Base-by-base conservation (phyloP, 2,329 filamentous ascomycete genomes). In the Colletotrichum sp. region DNA sequence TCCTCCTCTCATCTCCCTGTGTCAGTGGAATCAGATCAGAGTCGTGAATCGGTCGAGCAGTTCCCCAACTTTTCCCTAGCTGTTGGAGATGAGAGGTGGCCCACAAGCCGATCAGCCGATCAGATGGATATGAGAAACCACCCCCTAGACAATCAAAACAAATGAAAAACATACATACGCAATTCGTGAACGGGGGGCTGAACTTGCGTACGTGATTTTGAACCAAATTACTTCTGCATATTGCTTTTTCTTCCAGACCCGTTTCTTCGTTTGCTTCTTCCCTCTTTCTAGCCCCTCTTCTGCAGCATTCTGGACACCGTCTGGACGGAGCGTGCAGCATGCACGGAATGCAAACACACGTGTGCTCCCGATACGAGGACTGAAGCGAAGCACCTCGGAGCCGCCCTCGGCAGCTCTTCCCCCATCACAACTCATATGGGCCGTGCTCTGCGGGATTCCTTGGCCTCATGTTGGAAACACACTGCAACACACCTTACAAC, bases 391-490 rank as follows among this genome's bases (percentile, higher is more conserved):
- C n/a, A 52, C n/a, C 28, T 52, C 55, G 30, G 21, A 61, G 36
- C 56, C 70, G 70, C 21, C 48, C 71, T 72, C 66, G 65, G 56
- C 30, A 32, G 26, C 55, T n/a, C 30, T 52, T 36, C 32, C 12
- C 68, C 32, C 73, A 58, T 75, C 60, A 71, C 24, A 58, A 34
- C 28, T 68, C 69, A 52, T 34, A 56, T 52, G 34, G 58, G n/a
- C 48, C 65, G 70, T 68, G 58, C 64, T 21, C 28, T 52, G 10
- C 26, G 21, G 26, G 43, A 36, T 32, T 52, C 32, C 73, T 73
- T 69, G 73, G 73, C 70, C n/a, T 32, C 67, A 36, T 74, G 30
- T 66, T 68, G 72, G 69, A 72, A 56, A 32, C 30, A 61, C 34
- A 58, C 16, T 60, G 62, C 32, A 68, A 58, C 69, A 28, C 48